These are phyloP conservation scores for Amyloporia xantha DNA, from an alignment of 768 basidiomycete species.

Conservation along the genomic window DNA sequence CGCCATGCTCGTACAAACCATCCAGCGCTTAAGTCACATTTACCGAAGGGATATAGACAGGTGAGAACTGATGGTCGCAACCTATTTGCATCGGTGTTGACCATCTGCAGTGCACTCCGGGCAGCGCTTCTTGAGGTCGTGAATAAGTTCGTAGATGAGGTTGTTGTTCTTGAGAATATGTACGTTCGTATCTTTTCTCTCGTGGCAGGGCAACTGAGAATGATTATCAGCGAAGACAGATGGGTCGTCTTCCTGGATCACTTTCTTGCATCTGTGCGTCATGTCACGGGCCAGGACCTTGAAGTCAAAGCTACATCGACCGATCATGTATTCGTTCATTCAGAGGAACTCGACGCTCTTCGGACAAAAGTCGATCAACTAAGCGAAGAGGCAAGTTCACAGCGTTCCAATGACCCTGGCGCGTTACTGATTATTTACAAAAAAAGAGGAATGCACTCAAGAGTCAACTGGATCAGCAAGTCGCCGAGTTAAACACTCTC, in stretches of 20 bases:
- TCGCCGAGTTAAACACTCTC: constrained; percentile 63
- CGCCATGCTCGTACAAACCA: constrained; percentile 51
- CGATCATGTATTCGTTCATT: constrained; percentile 36
- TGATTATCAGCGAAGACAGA: constrained; percentile 45
- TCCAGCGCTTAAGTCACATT: constrained; percentile 49
- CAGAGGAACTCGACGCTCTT: constrained; percentile 57
- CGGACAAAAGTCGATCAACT: constrained; percentile 56
- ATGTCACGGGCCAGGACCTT: constrained; percentile 58
- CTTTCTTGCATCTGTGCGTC: constrained; percentile 54
- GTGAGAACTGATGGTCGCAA: constrained; percentile 38
- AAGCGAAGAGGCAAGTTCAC: constrained; percentile 49
- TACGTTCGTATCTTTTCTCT: too few relatives aligned
- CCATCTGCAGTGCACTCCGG: constrained; percentile 48
- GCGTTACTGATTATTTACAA: too few relatives aligned
- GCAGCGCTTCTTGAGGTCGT: constrained; percentile 50
- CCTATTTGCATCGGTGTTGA: constrained; percentile 3
- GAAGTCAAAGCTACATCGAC: constrained; percentile 42
- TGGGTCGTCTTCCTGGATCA: constrained; percentile 59
- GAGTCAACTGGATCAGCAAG: constrained; percentile 51
- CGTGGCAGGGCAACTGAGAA: too few relatives aligned
- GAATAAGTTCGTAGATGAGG: constrained; percentile 61
- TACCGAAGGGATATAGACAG: constrained; percentile 53
- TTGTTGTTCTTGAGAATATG: constrained; percentile 56
- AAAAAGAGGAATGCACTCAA: constrained; percentile 48
- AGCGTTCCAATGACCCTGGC: too few relatives aligned